These are phyloP conservation scores for Monosporascus sp. DNA, from an alignment of 2,329 filamentous ascomycete genomes.

Conservation along the genomic window DNA sequence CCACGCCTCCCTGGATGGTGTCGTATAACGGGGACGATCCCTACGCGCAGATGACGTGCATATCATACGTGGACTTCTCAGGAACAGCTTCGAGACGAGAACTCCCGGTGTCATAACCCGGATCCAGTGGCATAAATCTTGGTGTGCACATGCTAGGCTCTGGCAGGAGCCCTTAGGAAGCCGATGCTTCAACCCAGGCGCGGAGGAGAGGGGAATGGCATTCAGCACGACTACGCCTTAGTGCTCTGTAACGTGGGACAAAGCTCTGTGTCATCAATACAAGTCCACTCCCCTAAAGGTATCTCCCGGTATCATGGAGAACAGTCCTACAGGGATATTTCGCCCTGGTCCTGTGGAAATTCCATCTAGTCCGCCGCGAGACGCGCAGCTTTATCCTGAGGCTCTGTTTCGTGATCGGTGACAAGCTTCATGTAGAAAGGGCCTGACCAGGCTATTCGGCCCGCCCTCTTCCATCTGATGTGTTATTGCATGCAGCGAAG, in stretches of 20 bases:
- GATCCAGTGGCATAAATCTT: conserved; percentile 4
- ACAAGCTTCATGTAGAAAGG: neutral
- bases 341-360: neutral
- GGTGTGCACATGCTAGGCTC: conserved; percentile 2
- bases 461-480: neutral
- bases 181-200: conserved; percentile 5
- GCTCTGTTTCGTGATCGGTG: neutral
- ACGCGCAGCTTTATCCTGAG: neutral
- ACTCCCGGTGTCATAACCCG: neutral
- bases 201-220: neutral
- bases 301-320: neutral
- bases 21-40: conserved; percentile 9
- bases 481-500: neutral
- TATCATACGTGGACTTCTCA: conserved; percentile 11
- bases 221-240: conserved; percentile 4
- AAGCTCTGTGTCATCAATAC: conserved; percentile 15
- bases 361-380: neutral
- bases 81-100: conserved; percentile 1
- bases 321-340: neutral
- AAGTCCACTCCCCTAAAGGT: conserved; percentile 8
- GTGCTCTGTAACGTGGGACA: conserved; percentile 22
- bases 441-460: neutral
- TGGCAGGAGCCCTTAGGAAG: conserved; percentile 11
- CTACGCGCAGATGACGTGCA: conserved; percentile 7
- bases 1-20: conserved; percentile 3